These are phyloP conservation scores for Astrocystis sublimbata DNA, from an alignment of 495 filamentous ascomycete genomes.

Conservation along the genomic window DNA sequence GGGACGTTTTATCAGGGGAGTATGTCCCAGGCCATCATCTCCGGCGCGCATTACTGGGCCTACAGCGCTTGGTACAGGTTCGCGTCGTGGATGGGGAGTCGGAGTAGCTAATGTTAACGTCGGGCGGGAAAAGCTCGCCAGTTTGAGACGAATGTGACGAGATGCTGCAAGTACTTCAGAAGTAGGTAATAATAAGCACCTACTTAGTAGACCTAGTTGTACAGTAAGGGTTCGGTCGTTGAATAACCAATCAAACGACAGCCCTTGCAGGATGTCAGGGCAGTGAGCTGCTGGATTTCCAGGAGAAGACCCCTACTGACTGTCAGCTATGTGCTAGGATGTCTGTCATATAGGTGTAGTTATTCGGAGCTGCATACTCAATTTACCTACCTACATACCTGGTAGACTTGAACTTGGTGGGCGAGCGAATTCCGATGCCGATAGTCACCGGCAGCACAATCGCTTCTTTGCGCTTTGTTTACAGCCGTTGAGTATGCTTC, in stretches of 20 bases:
- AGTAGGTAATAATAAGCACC: too few relatives aligned
- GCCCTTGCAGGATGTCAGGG: neutral
- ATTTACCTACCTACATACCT: too few relatives aligned
- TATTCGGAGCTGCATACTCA: neutral
- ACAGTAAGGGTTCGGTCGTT: neutral
- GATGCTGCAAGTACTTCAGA: too few relatives aligned
- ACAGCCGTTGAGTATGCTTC: neutral
- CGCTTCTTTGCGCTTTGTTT: neutral
- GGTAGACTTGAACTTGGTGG: too few relatives aligned
- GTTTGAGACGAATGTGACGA: neutral
- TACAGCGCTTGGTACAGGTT: neutral
- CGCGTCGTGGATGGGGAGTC: neutral
- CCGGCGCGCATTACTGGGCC: constrained; percentile 12
- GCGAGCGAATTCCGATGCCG: neutral
- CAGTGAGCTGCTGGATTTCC: neutral
- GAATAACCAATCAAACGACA: neutral
- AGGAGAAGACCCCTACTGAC: neutral
- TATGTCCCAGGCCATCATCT: neutral
- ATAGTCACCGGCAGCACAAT: neutral
- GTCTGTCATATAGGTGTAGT: neutral
- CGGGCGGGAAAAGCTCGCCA: neutral
- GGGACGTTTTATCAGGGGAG: constrained; percentile 10
- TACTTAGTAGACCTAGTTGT: too few relatives aligned
- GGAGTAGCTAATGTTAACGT: neutral
- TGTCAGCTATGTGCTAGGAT: neutral